These are phyloP conservation scores for Cornus controversa DNA, from an alignment of 148 eudicot genomes.

Conservation along the genomic window DNA sequence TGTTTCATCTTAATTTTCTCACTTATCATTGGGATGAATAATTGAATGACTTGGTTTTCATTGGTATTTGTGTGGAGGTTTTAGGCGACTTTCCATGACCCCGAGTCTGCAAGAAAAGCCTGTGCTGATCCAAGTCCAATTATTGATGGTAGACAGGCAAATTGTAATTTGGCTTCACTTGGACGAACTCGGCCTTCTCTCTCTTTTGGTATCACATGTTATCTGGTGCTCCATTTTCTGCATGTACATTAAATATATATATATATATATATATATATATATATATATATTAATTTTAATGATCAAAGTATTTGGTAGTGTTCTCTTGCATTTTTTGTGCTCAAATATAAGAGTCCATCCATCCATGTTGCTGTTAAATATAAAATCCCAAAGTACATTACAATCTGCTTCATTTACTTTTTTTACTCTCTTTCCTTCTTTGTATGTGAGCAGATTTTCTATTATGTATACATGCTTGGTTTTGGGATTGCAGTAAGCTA, in stretches of 20 bases:
- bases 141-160: conserved; percentile 94
- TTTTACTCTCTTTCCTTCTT: too few species aligned
- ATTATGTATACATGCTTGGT: too few species aligned
- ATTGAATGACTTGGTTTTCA: conserved; percentile 31
- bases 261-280: too few species aligned
- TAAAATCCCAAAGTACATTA: too few species aligned
- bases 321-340: not conserved
- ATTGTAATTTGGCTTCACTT: conserved; percentile 92
- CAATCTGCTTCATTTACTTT: too few species aligned
- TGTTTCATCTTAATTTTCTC: not conserved
- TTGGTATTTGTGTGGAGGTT: conserved; percentile 61
- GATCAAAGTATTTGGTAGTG: not conserved
- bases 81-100: conserved; percentile 96
- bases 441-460: too few species aligned
- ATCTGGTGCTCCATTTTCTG: not conserved
- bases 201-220: conserved; percentile 57
- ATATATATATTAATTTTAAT: not conserved
- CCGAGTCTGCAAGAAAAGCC: conserved; percentile 90
- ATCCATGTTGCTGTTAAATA: too few species aligned
- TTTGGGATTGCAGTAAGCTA: too few species aligned
- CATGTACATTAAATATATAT: not conserved
- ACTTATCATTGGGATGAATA: conserved; percentile 7
- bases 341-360: too few species aligned
- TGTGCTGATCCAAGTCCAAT: conserved; percentile 86
- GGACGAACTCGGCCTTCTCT: conserved; percentile 80